Evolutionary conservation across 495 filamentous ascomycete genomes (phyloP).

Genomic region (Xylaria scruposa): DNA sequence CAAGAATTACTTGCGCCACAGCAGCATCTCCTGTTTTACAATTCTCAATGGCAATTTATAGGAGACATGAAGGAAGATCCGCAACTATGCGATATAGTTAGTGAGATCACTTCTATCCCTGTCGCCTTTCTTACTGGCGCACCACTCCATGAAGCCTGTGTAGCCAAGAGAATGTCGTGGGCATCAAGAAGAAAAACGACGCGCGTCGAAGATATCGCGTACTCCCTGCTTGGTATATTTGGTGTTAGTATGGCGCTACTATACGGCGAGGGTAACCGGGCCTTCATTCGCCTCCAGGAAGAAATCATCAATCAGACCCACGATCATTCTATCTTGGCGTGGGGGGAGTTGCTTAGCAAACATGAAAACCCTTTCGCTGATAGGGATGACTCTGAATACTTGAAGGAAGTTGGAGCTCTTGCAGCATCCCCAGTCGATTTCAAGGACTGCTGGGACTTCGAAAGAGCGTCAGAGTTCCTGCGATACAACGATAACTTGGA

Average conservation of each 20-base stretch:
- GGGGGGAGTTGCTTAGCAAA: neutral
- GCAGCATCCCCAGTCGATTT: neutral
- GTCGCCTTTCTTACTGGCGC: neutral
- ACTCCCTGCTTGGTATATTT: neutral
- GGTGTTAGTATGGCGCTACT: neutral
- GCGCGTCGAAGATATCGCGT: neutral
- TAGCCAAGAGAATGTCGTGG: neutral
- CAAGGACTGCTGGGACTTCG: neutral
- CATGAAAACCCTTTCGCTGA: neutral
- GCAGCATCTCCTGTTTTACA: neutral
- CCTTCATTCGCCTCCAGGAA: neutral
- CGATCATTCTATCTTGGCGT: neutral
- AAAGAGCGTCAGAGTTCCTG: neutral
- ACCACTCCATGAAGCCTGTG: neutral
- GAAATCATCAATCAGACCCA: constrained; percentile 5
- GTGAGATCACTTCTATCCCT: neutral
- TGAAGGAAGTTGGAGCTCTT: neutral
- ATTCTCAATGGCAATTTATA: neutral
- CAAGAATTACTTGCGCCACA: neutral
- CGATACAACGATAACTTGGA: neutral
- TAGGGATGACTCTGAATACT: neutral
- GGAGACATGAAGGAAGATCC: neutral
- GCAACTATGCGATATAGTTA: neutral
- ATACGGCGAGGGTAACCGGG: neutral
- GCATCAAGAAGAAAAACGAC: neutral